Evolutionary conservation across 257 asterid species (phyloP).

Genomic region (Solanum tarijense): DNA sequence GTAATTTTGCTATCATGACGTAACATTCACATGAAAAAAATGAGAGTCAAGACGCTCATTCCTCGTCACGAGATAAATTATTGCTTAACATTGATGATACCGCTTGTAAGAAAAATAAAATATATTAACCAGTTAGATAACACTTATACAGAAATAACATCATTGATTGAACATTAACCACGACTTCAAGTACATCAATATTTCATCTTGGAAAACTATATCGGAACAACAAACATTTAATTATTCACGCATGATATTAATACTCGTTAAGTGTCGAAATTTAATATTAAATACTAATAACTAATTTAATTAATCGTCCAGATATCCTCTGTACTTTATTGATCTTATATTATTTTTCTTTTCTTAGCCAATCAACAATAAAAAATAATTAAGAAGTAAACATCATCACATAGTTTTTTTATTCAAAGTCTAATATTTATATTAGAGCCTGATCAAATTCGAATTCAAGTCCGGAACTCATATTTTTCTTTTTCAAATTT

Average conservation of each 20-base stretch:
- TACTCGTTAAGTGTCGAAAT: not conserved
- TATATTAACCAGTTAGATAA: not conserved
- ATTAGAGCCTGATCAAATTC: no score
- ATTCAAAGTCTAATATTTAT: rapidly evolving
- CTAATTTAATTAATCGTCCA: not conserved
- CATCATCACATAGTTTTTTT: no score
- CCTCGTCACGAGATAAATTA: not conserved
- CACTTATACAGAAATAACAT: not conserved
- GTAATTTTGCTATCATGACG: no score
- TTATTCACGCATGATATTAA: not conserved
- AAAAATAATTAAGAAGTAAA: not conserved
- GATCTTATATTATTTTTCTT: not conserved
- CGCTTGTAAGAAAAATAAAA: no score
- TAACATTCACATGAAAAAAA: no score
- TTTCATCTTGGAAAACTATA: not conserved
- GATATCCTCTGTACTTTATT: not conserved
- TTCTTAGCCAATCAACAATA: not conserved
- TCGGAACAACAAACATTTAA: not conserved
- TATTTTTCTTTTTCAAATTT: not conserved
- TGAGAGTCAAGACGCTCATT: not conserved
- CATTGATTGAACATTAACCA: not conserved
- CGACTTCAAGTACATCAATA: not conserved
- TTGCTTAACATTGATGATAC: not conserved
- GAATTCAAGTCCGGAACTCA: not conserved
- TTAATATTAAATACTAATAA: not conserved